phyloP scores from a whole-genome alignment of 331 rosid species.

The Quercus lobata region DNA sequence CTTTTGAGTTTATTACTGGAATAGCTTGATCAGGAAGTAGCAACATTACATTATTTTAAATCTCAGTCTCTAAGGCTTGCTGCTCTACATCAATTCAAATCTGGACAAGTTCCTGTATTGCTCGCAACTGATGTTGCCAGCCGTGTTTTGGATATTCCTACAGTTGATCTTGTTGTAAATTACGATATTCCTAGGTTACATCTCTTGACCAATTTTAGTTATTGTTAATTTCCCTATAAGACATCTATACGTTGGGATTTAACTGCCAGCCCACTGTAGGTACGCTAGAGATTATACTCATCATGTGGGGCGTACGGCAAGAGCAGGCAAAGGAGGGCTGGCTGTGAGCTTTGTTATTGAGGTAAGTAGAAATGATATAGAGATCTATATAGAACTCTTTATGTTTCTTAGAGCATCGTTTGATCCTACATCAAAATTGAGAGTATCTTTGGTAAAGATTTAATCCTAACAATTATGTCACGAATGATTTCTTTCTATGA shows the following conservation, averaged over 20 bases:
- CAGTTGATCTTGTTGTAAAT: conserved; percentile 86
- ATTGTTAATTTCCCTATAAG: background rate
- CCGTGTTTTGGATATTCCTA: conserved; percentile 93
- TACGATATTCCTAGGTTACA: conserved; percentile 85
- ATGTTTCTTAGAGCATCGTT: background rate
- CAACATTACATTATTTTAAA: conserved; percentile 72
- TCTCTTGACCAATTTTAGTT: conserved; percentile 2
- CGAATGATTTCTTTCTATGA: background rate
- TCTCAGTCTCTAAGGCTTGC: conserved; percentile 78
- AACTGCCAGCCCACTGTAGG: conserved; percentile 32
- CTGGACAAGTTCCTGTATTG: conserved; percentile 69
- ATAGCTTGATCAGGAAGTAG: conserved; percentile 68
- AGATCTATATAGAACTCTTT: background rate
- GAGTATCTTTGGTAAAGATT: background rate
- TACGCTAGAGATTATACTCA: conserved; percentile 79
- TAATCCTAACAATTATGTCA: background rate
- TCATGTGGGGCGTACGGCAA: conserved; percentile 89
- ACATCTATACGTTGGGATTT: conserved; percentile 10
- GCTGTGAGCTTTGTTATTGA: conserved; percentile 73
- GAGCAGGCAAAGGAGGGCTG: conserved; percentile 92
- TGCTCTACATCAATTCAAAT: conserved; percentile 74
- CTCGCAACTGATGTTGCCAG: conserved; percentile 94
- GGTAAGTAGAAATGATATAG: conserved; percentile 26
- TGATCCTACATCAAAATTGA: background rate
- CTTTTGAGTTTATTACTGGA: conserved; percentile 68